Conservation (phyloP, 192 early-diverging fungal species). For the Dissophora globulifera region DNA sequence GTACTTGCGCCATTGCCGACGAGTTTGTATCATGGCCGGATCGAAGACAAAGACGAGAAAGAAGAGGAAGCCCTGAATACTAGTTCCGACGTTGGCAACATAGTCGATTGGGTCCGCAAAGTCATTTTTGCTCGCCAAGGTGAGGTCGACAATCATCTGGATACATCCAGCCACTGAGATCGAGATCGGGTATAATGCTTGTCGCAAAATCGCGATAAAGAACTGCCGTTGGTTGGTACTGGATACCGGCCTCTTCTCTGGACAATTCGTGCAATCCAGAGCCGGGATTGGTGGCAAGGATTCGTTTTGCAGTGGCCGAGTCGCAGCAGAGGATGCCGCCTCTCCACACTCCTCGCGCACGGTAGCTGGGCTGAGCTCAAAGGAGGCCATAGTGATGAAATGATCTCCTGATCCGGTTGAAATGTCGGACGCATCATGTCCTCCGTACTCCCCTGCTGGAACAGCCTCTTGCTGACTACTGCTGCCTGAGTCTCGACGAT, state of each 20-base stretch:
- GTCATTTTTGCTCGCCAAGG: neutral
- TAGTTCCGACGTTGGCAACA: slow-evolving; percentile 20
- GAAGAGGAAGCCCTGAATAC: slow-evolving; percentile 46
- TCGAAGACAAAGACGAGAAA: slow-evolving; percentile 48
- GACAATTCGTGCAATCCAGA: no score
- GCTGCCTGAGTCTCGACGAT: neutral
- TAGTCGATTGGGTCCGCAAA: neutral
- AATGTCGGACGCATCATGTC: neutral
- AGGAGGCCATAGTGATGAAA: no score
- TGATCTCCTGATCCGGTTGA: neutral
- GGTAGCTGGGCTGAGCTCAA: no score
- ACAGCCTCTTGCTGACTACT: neutral
- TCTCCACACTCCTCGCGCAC: neutral
- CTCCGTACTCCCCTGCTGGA: neutral
- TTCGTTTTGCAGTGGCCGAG: no score
- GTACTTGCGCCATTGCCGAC: slow-evolving; percentile 36
- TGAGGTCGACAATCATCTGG: slow-evolving; percentile 44
- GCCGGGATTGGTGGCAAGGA: no score
- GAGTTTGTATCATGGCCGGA: slow-evolving; percentile 38
- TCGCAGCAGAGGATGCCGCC: neutral
- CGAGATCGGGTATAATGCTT: slow-evolving; percentile 38
- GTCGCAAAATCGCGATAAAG: slow-evolving; percentile 36
- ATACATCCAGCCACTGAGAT: slow-evolving; percentile 42
- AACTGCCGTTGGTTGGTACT: slow-evolving; percentile 16
- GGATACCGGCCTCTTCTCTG: no score